These are phyloP conservation scores for Sanghuangporus weigelae DNA, from an alignment of 1,284 basidiomycete species.

Conservation along the genomic window DNA sequence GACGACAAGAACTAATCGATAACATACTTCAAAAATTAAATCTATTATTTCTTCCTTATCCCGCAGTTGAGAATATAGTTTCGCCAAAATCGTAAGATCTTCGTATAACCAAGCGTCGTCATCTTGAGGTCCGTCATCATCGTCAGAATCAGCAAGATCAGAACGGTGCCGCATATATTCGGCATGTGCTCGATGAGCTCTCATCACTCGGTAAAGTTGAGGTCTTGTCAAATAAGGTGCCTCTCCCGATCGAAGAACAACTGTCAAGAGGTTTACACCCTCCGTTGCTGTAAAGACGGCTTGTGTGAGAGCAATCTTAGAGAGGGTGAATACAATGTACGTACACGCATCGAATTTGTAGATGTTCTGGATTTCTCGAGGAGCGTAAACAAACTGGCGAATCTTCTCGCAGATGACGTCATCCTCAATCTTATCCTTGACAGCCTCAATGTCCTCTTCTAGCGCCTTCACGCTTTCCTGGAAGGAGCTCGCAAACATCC, in stretches of 20 bases:
- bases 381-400: conserved; percentile 79
- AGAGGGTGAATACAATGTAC: neutral
- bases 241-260: conserved; percentile 80
- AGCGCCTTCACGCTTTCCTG: conserved; percentile 85
- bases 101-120: conserved; percentile 96
- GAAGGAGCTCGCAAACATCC: conserved; percentile 92
- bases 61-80: conserved; percentile 73
- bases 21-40: conserved; percentile 86
- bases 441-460: conserved; percentile 80
- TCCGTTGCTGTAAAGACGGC: conserved; percentile 47
- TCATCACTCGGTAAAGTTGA: conserved; percentile 75
- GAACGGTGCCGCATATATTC: conserved; percentile 64
- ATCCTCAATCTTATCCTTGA: conserved; percentile 88
- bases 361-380: conserved; percentile 81
- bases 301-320: neutral
- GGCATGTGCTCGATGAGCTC: conserved; percentile 72
- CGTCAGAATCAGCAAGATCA: conserved; percentile 75
- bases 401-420: conserved; percentile 86
- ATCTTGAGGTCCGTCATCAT: conserved; percentile 87
- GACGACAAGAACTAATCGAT: neutral
- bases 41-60: conserved; percentile 93
- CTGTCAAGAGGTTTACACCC: conserved; percentile 73
- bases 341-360: conserved; percentile 75
- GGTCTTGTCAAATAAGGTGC: conserved; percentile 68
- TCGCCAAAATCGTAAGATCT: conserved; percentile 76